Percentiles rank a stretch among this genome's conserved stretches.
Evolutionary conservation across 805 yeast genomes (phyloP).

Genomic region (Spathaspora boniae): DNA sequence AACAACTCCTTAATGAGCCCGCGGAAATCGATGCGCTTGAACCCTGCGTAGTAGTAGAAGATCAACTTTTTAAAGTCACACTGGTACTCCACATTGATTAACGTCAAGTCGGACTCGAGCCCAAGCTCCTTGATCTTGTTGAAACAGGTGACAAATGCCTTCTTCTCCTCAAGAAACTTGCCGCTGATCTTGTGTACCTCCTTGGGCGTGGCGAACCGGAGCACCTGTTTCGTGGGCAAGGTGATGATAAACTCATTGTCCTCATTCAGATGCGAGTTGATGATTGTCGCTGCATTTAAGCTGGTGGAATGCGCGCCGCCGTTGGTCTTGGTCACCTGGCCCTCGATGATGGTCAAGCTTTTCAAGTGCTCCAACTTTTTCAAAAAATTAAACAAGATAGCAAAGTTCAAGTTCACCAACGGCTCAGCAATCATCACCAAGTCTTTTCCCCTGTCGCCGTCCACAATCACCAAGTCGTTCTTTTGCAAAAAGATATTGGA

Average conservation of each 20-base stretch:
- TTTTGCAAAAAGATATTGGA: slow-evolving; percentile 57
- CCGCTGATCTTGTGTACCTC: slow-evolving; percentile 60
- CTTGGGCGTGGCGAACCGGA: slow-evolving; percentile 71
- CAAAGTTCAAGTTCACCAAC: slow-evolving; percentile 55
- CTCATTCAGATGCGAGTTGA: slow-evolving; percentile 43
- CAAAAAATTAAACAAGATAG: slow-evolving; percentile 67
- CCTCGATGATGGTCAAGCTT: slow-evolving; percentile 39
- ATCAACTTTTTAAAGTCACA: slow-evolving; percentile 44
- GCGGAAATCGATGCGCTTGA: slow-evolving; percentile 42
- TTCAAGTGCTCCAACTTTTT: slow-evolving; percentile 70
- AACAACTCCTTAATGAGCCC: slow-evolving; percentile 42
- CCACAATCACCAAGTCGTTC: slow-evolving; percentile 70
- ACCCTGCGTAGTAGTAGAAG: slow-evolving; percentile 45
- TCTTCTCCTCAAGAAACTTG: slow-evolving; percentile 68
- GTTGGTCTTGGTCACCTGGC: slow-evolving; percentile 13
- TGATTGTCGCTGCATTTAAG: slow-evolving; percentile 32
- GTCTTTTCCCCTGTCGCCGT: slow-evolving; percentile 84
- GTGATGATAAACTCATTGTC: slow-evolving; percentile 60
- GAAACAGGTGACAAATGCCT: slow-evolving; percentile 64
- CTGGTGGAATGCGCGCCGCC: slow-evolving; percentile 39
- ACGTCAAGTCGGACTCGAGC: slow-evolving; percentile 40
- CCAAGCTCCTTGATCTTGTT: slow-evolving; percentile 46
- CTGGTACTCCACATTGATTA: slow-evolving; percentile 44
- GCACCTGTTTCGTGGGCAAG: slow-evolving; percentile 73
- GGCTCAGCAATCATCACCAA: slow-evolving; percentile 72